Percentiles rank a stretch among this genome's conserved stretches.
These are phyloP conservation scores for Fusarium brachygibbosum DNA, from an alignment of 2,329 filamentous ascomycete genomes.

Conservation along the genomic window DNA sequence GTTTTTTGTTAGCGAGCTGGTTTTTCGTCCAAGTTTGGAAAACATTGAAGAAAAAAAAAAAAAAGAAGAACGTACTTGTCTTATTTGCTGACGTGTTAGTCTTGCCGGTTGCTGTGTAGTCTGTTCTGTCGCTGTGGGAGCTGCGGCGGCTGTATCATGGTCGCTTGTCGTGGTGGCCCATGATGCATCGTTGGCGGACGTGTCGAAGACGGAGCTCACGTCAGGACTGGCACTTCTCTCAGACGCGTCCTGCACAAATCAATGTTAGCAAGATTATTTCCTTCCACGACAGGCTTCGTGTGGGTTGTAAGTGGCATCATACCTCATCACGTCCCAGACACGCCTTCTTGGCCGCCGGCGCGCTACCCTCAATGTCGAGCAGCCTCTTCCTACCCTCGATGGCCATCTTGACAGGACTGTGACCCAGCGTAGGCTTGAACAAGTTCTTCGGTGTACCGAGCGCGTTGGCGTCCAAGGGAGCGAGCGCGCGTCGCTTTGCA, in stretches of 20 bases:
- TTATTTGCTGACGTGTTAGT: conserved; percentile 66
- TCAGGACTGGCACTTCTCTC: conserved; percentile 57
- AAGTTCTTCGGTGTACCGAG: conserved; percentile 50
- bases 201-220: conserved; percentile 65
- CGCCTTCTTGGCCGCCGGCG: conserved; percentile 52
- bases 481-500: conserved; percentile 64
- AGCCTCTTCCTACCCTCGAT: conserved; percentile 50
- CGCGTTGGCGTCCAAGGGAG: conserved; percentile 62
- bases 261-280: conserved; percentile 12
- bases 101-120: conserved; percentile 17
- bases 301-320: conserved; percentile 9
- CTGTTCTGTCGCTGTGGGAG: conserved; percentile 25
- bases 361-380: conserved; percentile 44
- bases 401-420: conserved; percentile 46
- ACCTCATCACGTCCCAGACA: conserved; percentile 53
- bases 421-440: conserved; percentile 38
- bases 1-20: conserved; percentile 12
- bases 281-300: not conserved
- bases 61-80: conserved; percentile 58
- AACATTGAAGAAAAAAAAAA: too few relatives aligned
- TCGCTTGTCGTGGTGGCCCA: conserved; percentile 66
- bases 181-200: conserved; percentile 61
- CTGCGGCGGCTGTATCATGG: conserved; percentile 53
- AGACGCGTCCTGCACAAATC: conserved; percentile 41
- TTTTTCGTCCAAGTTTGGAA: too few relatives aligned